Base-by-base conservation (phyloP, 257 asterid genomes). In the Rubia yunnanensis region DNA sequence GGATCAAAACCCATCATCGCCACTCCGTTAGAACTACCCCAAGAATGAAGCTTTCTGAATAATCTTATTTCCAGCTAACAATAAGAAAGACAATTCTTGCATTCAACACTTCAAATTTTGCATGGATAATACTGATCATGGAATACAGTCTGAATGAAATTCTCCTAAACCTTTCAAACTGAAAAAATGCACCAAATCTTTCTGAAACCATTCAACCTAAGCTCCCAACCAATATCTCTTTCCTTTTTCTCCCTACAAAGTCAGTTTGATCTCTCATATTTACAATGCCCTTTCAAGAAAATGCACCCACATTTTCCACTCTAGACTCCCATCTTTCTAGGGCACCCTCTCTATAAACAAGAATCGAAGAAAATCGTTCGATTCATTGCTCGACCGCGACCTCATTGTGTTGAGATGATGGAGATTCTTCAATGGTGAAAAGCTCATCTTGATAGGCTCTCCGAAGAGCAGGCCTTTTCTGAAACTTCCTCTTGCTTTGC, bases 391-490 rank as follows among this genome's bases (percentile, higher is more conserved):
- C 69, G 15, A 71, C 65, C 1, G 27, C 58, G 17, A 56, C 70
- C 65, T 71, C 70, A 41, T 71, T 70, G 20, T 63, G 65, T 44
- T 71, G 70, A 28, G 52, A 20, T 28, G 11, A 3, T 4, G 64
- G 63, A n/a, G 76, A 57, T 64, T 72, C 71, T 24, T 72, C 76
- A 8, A 66, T 66, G 7, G 57, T 44, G 7, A 0, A 28, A 38
- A 72, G 65, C 28, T 64, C 70, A 48, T 54, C 20, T 18, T 85
- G 85, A 57, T 62, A 66, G 38, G 80, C 52, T 70, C 95, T 77
- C 77, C 77, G 85, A 17, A 88, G 84, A 1, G 89, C 86, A 10
- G 92, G 91, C 82, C 96, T 72, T 67, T 82, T 91, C 55, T 81
- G 85, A 74, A 88, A 85, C 84, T 79, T 86, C 62, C 73, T 82